Evolutionary conservation across 805 yeast genomes (phyloP).

Genomic region (Ogataea sp.): DNA sequence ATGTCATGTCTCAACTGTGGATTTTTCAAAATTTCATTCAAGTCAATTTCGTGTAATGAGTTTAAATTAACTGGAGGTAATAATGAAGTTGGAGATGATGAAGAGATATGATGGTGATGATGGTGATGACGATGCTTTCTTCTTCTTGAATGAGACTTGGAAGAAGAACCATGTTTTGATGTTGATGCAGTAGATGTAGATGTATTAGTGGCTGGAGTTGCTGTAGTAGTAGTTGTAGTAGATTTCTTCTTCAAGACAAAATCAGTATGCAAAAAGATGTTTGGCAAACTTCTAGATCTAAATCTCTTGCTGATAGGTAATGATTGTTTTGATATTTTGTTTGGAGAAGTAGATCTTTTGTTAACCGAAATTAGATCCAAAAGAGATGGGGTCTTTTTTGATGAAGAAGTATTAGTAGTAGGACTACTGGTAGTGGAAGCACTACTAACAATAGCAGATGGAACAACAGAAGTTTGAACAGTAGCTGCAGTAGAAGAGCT

Average conservation of each 20-base stretch:
- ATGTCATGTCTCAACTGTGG: constrained; percentile 93
- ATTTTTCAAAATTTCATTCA: constrained; percentile 81
- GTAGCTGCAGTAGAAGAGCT: too few species aligned
- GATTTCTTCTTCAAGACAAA: not conserved
- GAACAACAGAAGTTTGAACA: too few species aligned
- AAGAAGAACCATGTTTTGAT: not conserved
- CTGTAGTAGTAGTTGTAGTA: not conserved
- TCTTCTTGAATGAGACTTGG: too few species aligned
- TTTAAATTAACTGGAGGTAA: constrained; percentile 80
- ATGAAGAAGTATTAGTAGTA: too few species aligned
- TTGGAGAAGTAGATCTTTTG: not conserved
- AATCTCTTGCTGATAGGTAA: constrained; percentile 18
- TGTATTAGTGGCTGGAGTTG: too few species aligned
- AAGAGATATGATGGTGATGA: constrained; percentile 11
- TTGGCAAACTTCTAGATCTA: constrained; percentile 27
- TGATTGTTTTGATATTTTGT: not conserved
- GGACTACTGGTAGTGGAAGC: too few species aligned
- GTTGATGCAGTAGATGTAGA: too few species aligned
- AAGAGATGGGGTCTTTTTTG: too few species aligned
- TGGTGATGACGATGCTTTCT: not conserved
- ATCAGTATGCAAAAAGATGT: constrained; percentile 21
- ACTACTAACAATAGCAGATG: too few species aligned
- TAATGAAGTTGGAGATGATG: constrained; percentile 16
- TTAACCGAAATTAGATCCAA: too few species aligned
- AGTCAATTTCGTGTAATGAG: constrained; percentile 76